Conservation (phyloP, 192 early-diverging fungal species). For the Coemansia furcata region DNA sequence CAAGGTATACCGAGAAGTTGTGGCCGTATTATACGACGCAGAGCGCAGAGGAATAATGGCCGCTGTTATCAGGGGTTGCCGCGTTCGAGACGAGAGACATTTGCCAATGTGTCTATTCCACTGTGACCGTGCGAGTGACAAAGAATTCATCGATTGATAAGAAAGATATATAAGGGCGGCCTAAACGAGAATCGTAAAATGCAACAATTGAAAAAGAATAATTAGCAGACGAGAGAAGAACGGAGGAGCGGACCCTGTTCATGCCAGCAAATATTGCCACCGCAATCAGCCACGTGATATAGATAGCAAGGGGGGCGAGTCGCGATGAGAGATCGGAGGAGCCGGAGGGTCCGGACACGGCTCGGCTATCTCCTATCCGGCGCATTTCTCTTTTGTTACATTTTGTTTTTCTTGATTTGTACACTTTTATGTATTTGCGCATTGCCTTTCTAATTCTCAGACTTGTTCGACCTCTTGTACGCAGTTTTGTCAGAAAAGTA, state of each 20-base stretch:
- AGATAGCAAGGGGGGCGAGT: not conserved
- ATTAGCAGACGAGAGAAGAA: not conserved
- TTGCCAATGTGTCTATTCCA: not conserved
- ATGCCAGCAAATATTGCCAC: not conserved
- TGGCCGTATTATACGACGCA: not conserved
- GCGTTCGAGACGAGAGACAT: not conserved
- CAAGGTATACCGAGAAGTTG: conserved; percentile 31
- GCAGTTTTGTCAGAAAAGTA: not conserved
- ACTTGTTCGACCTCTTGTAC: not conserved
- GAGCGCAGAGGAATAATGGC: not conserved
- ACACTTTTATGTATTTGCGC: not conserved
- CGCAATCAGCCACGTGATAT: not conserved
- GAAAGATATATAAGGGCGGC: no score
- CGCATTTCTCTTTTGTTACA: not conserved
- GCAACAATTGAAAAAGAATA: not conserved
- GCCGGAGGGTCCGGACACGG: not conserved
- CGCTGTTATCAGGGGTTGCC: not conserved
- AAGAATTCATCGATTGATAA: conserved; percentile 1
- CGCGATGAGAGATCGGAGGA: conserved; percentile 1
- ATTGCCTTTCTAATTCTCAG: not conserved
- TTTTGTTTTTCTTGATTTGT: not conserved
- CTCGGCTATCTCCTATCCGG: not conserved
- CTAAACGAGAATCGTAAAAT: conserved; percentile 2
- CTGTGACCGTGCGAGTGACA: conserved; percentile 1
- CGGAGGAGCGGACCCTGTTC: not conserved